Base-by-base conservation (phyloP, 2,329 filamentous ascomycete species). In the Beauveria bassiana region DNA sequence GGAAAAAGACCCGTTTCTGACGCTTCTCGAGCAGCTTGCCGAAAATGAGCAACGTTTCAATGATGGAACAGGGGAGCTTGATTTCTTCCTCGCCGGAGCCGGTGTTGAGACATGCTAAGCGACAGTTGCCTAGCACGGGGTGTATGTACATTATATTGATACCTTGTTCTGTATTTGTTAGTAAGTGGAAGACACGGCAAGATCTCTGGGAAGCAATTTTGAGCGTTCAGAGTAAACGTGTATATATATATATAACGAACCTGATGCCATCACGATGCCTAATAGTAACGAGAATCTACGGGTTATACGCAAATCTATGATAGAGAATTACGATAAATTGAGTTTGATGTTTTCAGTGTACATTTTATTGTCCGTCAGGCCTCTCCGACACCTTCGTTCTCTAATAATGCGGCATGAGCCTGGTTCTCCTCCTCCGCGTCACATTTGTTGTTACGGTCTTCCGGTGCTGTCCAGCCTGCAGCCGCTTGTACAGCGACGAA, bases 1-100 rank as follows among this genome's bases (percentile, higher is more conserved):
- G 22, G 90, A 93, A 66, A 92, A 90, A 67, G 91, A 95, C 69
- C 90, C 90, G 0, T 95, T 96, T 69, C 73, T 95, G 46, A 89
- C 84, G 64, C 74, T 95, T 47, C 76, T 95, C 42, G 90, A 95
- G 71, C 90, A 95, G 74, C 79, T 95, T 62, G 90, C 90, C 0
- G 90, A 95, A 73, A 92, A 91, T 68, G 90, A 93, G 73, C 83
- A 89, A 59, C 71, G 72, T 24, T 69, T 74, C 59, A 79, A 80
- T 47, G 78, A 83, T 57, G 89, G 87, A 0, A 83, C 86, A 10
- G 88, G 87, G 14, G 90, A 93, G 69, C 75, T 95, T 68, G 90
- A 93, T 71, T 93, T 91, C 74, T 93, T 93, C 69, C 75, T 93
- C 31, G 72, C 69, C 22, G 69, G 70, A 24, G 63, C 70, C 8